Evolutionary conservation across 768 basidiomycete species (phyloP).

Genomic region (Chlorophyllum brunneum): DNA sequence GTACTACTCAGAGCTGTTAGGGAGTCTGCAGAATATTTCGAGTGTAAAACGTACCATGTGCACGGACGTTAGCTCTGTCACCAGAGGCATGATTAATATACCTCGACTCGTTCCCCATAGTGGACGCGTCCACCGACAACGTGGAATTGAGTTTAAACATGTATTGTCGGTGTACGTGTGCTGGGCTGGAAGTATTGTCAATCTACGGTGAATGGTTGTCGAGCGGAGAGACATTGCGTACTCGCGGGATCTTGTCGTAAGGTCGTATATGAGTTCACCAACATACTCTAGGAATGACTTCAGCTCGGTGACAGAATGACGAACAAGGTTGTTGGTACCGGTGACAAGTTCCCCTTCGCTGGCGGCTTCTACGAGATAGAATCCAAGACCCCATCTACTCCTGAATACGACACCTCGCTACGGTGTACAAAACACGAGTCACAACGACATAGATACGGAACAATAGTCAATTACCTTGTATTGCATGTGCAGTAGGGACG

Average conservation of each 20-base stretch:
- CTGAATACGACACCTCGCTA: constrained; percentile 3
- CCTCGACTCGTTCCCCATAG: constrained; percentile 13
- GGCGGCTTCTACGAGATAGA: constrained; percentile 12
- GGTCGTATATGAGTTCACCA: constrained; percentile 16
- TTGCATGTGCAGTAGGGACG: constrained; percentile 5
- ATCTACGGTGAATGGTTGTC: background rate
- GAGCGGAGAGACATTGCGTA: background rate
- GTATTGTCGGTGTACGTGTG: constrained; percentile 14
- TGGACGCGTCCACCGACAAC: constrained; percentile 8
- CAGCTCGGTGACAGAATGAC: background rate
- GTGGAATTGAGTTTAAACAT: constrained; percentile 16
- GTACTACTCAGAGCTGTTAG: constrained; percentile 1
- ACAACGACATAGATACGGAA: background rate
- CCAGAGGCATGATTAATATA: constrained; percentile 14
- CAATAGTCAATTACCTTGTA: constrained; percentile 5
- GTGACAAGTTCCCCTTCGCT: constrained; percentile 13
- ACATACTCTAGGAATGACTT: constrained; percentile 10
- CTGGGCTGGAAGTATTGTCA: constrained; percentile 5
- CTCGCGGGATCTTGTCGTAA: constrained; percentile 15
- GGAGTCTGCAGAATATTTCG: background rate
- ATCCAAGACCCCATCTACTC: constrained; percentile 14
- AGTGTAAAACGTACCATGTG: background rate
- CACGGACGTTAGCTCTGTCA: constrained; percentile 9
- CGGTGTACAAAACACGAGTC: background rate
- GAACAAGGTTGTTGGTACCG: constrained; percentile 2